phyloP scores from a whole-genome alignment of 2,329 filamentous ascomycete species.

The Passalora sequoiae region DNA sequence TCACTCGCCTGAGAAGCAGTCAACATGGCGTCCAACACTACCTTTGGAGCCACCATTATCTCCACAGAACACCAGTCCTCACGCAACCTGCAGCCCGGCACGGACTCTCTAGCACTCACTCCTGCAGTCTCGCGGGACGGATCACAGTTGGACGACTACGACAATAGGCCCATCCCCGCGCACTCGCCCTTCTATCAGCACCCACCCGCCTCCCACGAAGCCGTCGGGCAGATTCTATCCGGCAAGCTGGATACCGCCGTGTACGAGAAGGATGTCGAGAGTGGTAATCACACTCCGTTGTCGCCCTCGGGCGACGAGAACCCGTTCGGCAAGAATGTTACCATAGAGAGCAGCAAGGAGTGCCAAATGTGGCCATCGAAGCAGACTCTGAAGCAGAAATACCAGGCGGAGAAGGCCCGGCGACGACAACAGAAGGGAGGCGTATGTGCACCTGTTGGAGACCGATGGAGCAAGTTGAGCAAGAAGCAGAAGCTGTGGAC shows the following conservation, averaged over 20 bases:
- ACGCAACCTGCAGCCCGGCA: slow-evolving; percentile 19
- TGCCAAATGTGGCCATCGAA: slow-evolving; percentile 50
- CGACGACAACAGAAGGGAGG: slow-evolving; percentile 30
- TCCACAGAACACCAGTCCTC: slow-evolving; percentile 16
- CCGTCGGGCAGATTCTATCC: slow-evolving; percentile 21
- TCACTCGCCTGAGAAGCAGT: neutral
- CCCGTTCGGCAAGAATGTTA: slow-evolving; percentile 38
- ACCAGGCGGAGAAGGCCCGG: slow-evolving; percentile 34
- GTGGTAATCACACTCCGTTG: slow-evolving; percentile 26
- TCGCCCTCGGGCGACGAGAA: slow-evolving; percentile 35
- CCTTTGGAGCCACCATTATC: slow-evolving; percentile 43
- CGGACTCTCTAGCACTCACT: slow-evolving; percentile 34
- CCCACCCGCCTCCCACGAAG: slow-evolving; percentile 42
- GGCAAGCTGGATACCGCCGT: slow-evolving; percentile 16
- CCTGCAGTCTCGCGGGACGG: slow-evolving; percentile 30
- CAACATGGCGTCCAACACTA: slow-evolving; percentile 24
- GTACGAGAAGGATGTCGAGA: slow-evolving; percentile 39
- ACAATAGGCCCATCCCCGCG: slow-evolving; percentile 33
- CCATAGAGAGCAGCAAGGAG: slow-evolving; percentile 43
- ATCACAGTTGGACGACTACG: slow-evolving; percentile 31
- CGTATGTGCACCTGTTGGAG: slow-evolving; percentile 25
- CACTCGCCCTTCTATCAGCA: slow-evolving; percentile 48
- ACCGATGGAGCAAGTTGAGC: slow-evolving; percentile 37
- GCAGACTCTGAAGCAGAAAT: slow-evolving; percentile 43
- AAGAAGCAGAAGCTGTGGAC: slow-evolving; percentile 42